Evolutionary conservation across 768 basidiomycete species (phyloP), one percentile per base, ranked within the genome.

Genomic region (Naganishia onofrii): DNA sequence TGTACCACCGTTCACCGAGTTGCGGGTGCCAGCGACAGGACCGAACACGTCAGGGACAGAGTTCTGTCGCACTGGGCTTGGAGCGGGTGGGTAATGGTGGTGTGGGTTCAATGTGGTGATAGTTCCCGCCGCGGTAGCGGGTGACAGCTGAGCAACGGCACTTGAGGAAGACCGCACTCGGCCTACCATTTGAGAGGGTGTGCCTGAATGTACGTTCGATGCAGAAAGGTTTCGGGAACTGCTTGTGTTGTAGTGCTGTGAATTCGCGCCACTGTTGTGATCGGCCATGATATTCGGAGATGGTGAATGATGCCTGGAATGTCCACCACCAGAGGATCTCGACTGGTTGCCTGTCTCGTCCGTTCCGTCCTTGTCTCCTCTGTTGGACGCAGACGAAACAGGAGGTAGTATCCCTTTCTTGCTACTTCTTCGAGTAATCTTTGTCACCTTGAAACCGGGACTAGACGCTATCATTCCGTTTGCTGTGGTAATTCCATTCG

Each of bases 341-440:
- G 65, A 31, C 13, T 51, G 52, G 26, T n/a, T 17, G 28, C 67
- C 67, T 21, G 34, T n/a, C 19, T 68, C 54, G 5, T 44, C 42
- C 28, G 29, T 2, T 26, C 54, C 55, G 1, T 42, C 67, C 26
- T 51, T n/a, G 29, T 63, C 60, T 46, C 38, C 60, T 26, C 38
- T 42, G 23, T 7, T 36, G 9, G 28, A 34, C 21, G 36, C 38
- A 44, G 60, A 10, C 38, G 60, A 42, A 36, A 32, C 34, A 36
- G 57, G 48, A 51, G 48, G 57, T 21, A 36, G 19, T 23, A 19
- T 38, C 67, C 67, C 53, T 68, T 68, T 68, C 67, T 55, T 55
- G 42, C 52, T 68, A 13, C 54, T 68, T 21, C 66, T 32, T 29
- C 66, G 28, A 28, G 42, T 68, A 19, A 55, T 26, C 32, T 54